A percentile compares a stretch with the other conserved stretches of the same genome.
Evolutionary conservation across 2,329 filamentous ascomycete species (phyloP).

Genomic region (Fusarium compactum): DNA sequence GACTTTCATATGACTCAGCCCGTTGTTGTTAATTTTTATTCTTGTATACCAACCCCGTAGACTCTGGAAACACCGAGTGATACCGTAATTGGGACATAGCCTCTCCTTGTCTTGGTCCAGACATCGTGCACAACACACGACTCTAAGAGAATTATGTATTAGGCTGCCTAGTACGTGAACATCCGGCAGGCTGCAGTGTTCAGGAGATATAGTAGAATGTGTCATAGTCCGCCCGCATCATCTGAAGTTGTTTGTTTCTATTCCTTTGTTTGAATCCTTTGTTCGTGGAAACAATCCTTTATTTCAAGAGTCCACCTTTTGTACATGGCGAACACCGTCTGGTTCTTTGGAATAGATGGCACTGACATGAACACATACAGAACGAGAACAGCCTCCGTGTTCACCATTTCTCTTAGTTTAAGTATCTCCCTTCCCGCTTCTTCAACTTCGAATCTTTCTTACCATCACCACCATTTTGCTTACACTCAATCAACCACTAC

Average conservation of each 20-base stretch:
- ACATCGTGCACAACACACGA: neutral
- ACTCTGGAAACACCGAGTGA: neutral
- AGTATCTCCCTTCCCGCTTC: neutral
- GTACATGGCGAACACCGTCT: neutral
- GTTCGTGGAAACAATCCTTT: neutral
- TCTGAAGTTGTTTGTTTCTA: neutral
- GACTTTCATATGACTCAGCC: neutral
- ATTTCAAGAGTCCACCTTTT: neutral
- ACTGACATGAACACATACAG: neutral
- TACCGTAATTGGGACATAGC: neutral
- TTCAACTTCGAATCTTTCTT: neutral
- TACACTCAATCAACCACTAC: neutral
- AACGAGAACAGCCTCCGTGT: neutral
- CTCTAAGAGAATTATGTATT: neutral
- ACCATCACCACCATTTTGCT: neutral
- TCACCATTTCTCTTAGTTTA: neutral
- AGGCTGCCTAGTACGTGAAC: neutral
- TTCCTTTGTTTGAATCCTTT: neutral
- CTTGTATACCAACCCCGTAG: rapidly evolving
- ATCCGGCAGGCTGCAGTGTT: neutral
- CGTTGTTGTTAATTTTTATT: neutral
- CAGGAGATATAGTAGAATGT: neutral
- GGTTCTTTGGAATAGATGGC: neutral
- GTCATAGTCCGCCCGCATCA: neutral
- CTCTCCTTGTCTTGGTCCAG: neutral